Evolutionary conservation across 2,329 filamentous ascomycete genomes (phyloP).

Genomic region (Diplodia seriata): DNA sequence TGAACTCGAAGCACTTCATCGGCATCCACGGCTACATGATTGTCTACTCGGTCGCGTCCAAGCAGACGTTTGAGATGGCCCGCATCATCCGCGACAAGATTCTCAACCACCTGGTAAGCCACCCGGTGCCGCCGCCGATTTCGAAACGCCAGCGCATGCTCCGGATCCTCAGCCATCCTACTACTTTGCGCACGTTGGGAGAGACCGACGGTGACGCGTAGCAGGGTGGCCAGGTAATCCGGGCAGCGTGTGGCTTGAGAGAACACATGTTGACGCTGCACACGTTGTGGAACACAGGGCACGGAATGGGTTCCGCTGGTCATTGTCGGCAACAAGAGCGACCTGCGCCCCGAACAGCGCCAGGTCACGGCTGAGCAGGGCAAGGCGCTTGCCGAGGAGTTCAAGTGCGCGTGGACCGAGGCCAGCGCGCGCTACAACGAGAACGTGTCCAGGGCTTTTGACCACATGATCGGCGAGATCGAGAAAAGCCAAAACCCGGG

Average conservation of each 20-base stretch:
- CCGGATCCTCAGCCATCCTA: neutral
- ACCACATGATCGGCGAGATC: slow-evolving; percentile 91
- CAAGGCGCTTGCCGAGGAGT: slow-evolving; percentile 81
- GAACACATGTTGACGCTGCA: slow-evolving; percentile 3
- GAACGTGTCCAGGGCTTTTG: slow-evolving; percentile 91
- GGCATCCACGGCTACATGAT: slow-evolving; percentile 99
- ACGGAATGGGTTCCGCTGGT: slow-evolving; percentile 91
- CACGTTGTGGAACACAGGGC: slow-evolving; percentile 64
- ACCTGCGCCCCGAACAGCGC: slow-evolving; percentile 89
- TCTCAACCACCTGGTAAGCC: slow-evolving; percentile 84
- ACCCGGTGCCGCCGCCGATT: no score
- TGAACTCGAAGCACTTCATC: slow-evolving; percentile 99
- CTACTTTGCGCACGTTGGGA: neutral
- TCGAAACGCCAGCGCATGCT: slow-evolving; percentile 25
- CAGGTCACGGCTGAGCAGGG: slow-evolving; percentile 89
- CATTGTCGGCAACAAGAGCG: slow-evolving; percentile 96
- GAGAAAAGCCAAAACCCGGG: slow-evolving; percentile 92
- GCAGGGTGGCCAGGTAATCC: neutral
- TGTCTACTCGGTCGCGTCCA: slow-evolving; percentile 94
- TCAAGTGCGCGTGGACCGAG: slow-evolving; percentile 93
- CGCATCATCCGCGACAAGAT: slow-evolving; percentile 97
- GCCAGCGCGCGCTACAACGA: slow-evolving; percentile 93
- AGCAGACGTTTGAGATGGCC: slow-evolving; percentile 97
- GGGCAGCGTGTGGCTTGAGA: neutral
- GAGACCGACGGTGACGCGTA: neutral